Evolutionary conservation across 345 rosid genomes (phyloP), one percentile per base, ranked within the genome.

Genomic region (Ceriops decandra): DNA sequence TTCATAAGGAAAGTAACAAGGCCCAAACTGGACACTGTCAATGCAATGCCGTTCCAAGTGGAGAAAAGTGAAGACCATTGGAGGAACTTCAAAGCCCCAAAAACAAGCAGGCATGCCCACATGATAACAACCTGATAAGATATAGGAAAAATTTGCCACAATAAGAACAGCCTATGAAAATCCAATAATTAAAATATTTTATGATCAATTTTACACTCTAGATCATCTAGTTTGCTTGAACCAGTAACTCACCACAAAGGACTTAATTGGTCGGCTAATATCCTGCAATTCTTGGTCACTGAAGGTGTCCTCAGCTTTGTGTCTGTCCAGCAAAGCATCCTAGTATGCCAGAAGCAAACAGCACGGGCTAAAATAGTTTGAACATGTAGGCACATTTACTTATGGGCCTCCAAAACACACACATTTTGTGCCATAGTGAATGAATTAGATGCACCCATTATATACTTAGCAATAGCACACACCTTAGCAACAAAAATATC

Each of bases 401-500:
- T 30, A 68, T 20, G 47, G 21, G 61, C 7, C 13, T 38, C 49
- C 24, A 35, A 49, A 26, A 32, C 62, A 28, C 28, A 21, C 16
- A 28, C 24, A 30, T 22, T 30, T 13, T 21, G 52, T 36, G 30
- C 52, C 8, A 24, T 42, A 10, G 47, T 38, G 15, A 38, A 38
- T 38, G 47, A 38, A 38, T 9, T 38, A 38, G 10, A 38, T 38
- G 28, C 17, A 22, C 16, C 24, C 0, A 38, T 10, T 38, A 38
- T 38, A 54, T 9, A 54, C 13, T 7, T 54, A 27, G 15, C 10
- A 22, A 22, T 22, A 54, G 42, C 6, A 30, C 69, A 53, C 28
- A 77, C 80, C 76, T 77, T 77, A 16, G 70, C 76, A 52, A 72
- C 69, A 72, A 77, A 77, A 15, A 72, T n/a, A 77, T 77, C 80